Percentiles rank a stretch among this genome's conserved stretches.
phyloP scores from a whole-genome alignment of 1,139 yeast genomes.

The Wickerhamiella infanticola region DNA sequence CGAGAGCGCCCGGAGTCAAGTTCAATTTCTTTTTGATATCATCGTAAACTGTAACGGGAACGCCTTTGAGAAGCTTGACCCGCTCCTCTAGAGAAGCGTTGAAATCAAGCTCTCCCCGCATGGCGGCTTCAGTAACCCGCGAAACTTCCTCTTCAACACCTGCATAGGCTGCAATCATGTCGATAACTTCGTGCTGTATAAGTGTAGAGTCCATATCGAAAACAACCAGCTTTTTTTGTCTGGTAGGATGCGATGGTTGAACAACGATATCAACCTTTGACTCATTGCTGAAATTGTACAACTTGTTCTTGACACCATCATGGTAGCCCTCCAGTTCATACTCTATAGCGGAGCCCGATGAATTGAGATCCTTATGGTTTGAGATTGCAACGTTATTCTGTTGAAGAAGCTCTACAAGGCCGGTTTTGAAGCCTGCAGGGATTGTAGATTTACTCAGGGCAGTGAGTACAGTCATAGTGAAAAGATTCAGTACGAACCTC shows the following conservation, averaged over 20 bases:
- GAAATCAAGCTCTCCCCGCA: conserved; percentile 95
- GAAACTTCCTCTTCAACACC: conserved; percentile 61
- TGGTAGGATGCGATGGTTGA: conserved; percentile 23
- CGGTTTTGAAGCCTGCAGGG: not conserved
- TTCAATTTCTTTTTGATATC: conserved; percentile 52
- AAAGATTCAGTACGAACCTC: too few relatives aligned
- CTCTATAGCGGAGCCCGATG: not conserved
- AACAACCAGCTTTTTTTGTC: conserved; percentile 48
- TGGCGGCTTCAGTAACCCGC: conserved; percentile 79
- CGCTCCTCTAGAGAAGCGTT: conserved; percentile 63
- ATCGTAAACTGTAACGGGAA: conserved; percentile 65
- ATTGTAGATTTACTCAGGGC: not conserved
- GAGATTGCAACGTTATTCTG: not conserved
- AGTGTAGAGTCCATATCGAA: conserved; percentile 98
- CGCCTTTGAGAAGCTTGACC: conserved; percentile 65
- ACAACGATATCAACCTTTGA: conserved; percentile 31
- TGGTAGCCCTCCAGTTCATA: not conserved
- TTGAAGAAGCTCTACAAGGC: not conserved
- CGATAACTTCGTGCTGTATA: conserved; percentile 93
- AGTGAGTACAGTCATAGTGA: not conserved
- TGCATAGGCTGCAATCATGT: conserved; percentile 83
- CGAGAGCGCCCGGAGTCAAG: conserved; percentile 72
- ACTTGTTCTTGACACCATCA: conserved; percentile 6
- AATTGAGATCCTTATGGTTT: not conserved
- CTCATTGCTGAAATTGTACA: conserved; percentile 15